Evolutionary conservation across 1,284 basidiomycete species (phyloP).

Genomic region (Naganishia liquefaciens): DNA sequence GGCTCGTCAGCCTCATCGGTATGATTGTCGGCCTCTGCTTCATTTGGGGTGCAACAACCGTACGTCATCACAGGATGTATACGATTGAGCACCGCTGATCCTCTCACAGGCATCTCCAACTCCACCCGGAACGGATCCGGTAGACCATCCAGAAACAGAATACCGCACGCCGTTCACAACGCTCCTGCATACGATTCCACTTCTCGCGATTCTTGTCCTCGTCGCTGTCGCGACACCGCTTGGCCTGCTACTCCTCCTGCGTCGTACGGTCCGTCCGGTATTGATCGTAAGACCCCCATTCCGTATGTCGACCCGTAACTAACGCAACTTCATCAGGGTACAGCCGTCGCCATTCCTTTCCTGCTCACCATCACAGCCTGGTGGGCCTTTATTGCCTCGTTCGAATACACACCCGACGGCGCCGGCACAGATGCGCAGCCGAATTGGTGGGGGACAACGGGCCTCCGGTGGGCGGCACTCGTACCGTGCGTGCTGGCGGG

Average conservation of each 20-base stretch:
- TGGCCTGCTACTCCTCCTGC: slow-evolving; percentile 71
- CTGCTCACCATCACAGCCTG: slow-evolving; percentile 76
- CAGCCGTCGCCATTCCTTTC: slow-evolving; percentile 75
- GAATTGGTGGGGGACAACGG: slow-evolving; percentile 68
- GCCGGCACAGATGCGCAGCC: slow-evolving; percentile 42
- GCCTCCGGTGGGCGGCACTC: slow-evolving; percentile 74
- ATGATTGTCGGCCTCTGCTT: slow-evolving; percentile 49
- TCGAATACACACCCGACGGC: slow-evolving; percentile 68
- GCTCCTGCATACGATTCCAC: slow-evolving; percentile 76
- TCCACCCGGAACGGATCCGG: slow-evolving; percentile 38
- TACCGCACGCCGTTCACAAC: slow-evolving; percentile 66
- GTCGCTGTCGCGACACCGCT: slow-evolving; percentile 72
- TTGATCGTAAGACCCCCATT: slow-evolving; percentile 61
- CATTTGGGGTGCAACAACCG: slow-evolving; percentile 53
- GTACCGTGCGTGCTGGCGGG: slow-evolving; percentile 70
- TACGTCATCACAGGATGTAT: slow-evolving; percentile 34
- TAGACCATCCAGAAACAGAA: slow-evolving; percentile 33
- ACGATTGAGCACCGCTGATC: neutral
- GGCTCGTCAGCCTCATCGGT: slow-evolving; percentile 45
- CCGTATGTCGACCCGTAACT: no score
- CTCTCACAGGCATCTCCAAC: slow-evolving; percentile 26
- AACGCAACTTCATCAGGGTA: slow-evolving; percentile 72
- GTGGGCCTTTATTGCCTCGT: slow-evolving; percentile 86
- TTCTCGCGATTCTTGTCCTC: slow-evolving; percentile 75
- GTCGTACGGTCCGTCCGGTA: slow-evolving; percentile 76